These are phyloP conservation scores for Globisporangium parvum DNA, from an alignment of 352 stramenopile species.

Conservation along the genomic window DNA sequence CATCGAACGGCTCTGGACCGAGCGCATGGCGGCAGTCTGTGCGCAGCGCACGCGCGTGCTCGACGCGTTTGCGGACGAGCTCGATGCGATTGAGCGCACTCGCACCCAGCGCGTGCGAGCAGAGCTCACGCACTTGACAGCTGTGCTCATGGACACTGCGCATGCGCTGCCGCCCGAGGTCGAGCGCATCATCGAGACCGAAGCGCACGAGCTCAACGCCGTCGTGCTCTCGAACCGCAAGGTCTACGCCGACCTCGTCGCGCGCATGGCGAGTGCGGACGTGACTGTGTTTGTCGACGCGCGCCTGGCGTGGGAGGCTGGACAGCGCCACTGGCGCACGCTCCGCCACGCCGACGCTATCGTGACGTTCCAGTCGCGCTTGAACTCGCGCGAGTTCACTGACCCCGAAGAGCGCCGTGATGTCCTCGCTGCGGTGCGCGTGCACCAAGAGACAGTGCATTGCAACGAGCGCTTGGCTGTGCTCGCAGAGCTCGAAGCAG, in stretches of 20 bases:
- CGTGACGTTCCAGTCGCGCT: slow-evolving; percentile 38
- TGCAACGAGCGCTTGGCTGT: slow-evolving; percentile 34
- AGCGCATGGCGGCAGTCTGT: slow-evolving; percentile 32
- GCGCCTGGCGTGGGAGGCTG: slow-evolving; percentile 60
- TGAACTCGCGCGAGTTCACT: slow-evolving; percentile 62
- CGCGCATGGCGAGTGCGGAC: slow-evolving; percentile 56
- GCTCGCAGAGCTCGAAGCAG: slow-evolving; percentile 40
- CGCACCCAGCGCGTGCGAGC: slow-evolving; percentile 35
- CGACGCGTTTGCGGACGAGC: slow-evolving; percentile 26
- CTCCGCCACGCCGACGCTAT: slow-evolving; percentile 78
- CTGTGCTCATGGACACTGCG: slow-evolving; percentile 55
- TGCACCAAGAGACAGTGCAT: slow-evolving; percentile 49
- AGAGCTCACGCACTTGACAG: slow-evolving; percentile 38
- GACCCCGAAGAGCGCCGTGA: slow-evolving; percentile 55
- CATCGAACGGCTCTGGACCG: slow-evolving; percentile 34
- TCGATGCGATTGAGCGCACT: slow-evolving; percentile 51
- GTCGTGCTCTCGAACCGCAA: slow-evolving; percentile 79
- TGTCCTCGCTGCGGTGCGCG: slow-evolving; percentile 48
- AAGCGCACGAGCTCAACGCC: slow-evolving; percentile 73
- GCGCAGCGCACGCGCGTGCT: slow-evolving; percentile 35
- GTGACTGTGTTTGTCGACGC: slow-evolving; percentile 53
- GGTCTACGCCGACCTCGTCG: slow-evolving; percentile 67
- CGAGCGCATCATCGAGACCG: slow-evolving; percentile 65
- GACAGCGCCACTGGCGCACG: slow-evolving; percentile 56
- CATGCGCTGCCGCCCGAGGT: slow-evolving; percentile 58